These are phyloP conservation scores for Colletotrichum orchidophilum DNA, from an alignment of 2,329 filamentous ascomycete genomes.

Conservation along the genomic window DNA sequence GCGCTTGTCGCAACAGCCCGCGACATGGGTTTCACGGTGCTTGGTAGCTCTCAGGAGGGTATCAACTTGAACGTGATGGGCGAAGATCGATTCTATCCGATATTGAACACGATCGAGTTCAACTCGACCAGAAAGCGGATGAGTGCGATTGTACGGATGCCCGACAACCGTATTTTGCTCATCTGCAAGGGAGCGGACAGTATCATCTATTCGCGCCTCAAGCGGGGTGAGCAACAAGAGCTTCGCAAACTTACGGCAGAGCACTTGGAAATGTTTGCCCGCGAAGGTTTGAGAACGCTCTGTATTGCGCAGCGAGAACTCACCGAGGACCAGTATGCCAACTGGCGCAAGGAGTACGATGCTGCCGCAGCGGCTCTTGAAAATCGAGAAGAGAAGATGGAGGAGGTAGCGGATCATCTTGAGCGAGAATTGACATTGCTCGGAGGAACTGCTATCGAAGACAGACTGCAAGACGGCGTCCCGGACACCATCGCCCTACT, in stretches of 20 bases:
- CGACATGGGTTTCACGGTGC: constrained; percentile 93
- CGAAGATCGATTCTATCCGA: constrained; percentile 82
- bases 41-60: constrained; percentile 81
- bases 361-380: constrained; percentile 84
- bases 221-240: constrained; percentile 84
- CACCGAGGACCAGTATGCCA: constrained; percentile 81
- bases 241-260: constrained; percentile 86
- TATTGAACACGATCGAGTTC: constrained; percentile 96
- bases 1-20: constrained; percentile 93
- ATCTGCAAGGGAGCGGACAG: constrained; percentile 99
- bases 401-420: constrained; percentile 88
- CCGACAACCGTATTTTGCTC: constrained; percentile 85
- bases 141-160: constrained; percentile 97
- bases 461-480: constrained; percentile 94
- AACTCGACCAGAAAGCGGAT: constrained; percentile 97
- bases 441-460: constrained; percentile 96
- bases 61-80: constrained; percentile 90
- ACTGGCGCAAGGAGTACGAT: constrained; percentile 89
- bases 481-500: constrained; percentile 94
- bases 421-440: constrained; percentile 89
- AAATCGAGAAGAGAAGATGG: constrained; percentile 91
- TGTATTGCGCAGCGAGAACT: constrained; percentile 90
- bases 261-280: constrained; percentile 95
- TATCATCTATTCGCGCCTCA: constrained; percentile 93
- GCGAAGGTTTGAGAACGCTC: constrained; percentile 92